Evolutionary conservation across 192 early-diverging fungal species (phyloP), one percentile per base, ranked within the genome.

Genomic region (Helicostylum pulchrum): DNA sequence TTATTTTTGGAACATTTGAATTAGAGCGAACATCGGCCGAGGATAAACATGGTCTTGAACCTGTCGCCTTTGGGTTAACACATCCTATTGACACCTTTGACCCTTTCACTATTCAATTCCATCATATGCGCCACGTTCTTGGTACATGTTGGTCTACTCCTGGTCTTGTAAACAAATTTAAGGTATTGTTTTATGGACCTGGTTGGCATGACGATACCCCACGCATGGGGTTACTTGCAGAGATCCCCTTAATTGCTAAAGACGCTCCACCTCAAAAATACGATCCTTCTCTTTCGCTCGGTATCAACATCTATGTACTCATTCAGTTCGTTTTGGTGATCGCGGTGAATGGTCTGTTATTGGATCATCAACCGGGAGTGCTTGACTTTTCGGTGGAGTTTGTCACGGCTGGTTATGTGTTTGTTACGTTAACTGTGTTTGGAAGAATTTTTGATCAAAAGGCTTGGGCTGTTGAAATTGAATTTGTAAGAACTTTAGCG

Each of bases 51-150:
- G 74, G 70, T 11, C 72, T 72, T 34, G 84, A 84, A 55, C 76
- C 74, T 12, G 84, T 85, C 0, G 60, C 80, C 19, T 85, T 68
- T 68, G 84, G 84, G n/a, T 36, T 84, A 17, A 78, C 77, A 0
- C 84, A 85, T 48, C 81, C 79, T 12, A 83, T 85, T 74, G 75
- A 84, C 45, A 80, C 84, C 23, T 85, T 85, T 65, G 77, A 85
- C 36, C 84, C 84, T 9, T 55, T 84, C 46, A 56, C 52, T n/a
- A 77, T 85, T 42, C 84, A 85, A 59, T 61, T 74, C 12, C 76
- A 82, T 19, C 84, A 83, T 50, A 74, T 84, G 32, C 46, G 42
- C 10, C 77, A 83, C 44, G 78, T 81, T 48, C 62, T 75, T 65
- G 68, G 65, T 20, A 84, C 75, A 48, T 59, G 68, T 34, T 71